phyloP scores from a whole-genome alignment of 805 yeast genomes.

The Kodamaea leandrae region DNA sequence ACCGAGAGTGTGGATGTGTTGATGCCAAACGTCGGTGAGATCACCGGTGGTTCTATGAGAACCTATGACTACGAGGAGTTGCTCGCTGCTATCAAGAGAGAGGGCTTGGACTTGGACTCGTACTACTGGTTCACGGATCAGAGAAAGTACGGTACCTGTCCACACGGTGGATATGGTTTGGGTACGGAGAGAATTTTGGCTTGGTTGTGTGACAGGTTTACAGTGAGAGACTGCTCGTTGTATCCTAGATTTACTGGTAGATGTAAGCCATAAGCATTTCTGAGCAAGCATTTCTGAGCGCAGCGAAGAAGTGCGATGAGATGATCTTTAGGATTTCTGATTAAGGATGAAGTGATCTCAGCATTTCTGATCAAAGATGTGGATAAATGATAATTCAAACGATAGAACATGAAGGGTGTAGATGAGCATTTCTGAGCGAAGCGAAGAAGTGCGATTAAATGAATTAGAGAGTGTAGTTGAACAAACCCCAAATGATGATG shows the following conservation, averaged over 20 bases:
- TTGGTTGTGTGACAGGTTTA: constrained; percentile 96
- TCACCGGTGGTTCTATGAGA: constrained; percentile 99
- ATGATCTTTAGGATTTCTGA: no score
- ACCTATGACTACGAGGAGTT: constrained; percentile 78
- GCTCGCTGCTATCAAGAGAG: constrained; percentile 88
- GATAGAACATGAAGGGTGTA: no score
- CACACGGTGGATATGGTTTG: constrained; percentile 98
- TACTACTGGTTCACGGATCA: constrained; percentile 97
- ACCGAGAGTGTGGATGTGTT: constrained; percentile 97
- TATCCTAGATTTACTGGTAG: constrained; percentile 98
- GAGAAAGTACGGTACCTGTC: constrained; percentile 95
- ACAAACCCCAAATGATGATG: neutral
- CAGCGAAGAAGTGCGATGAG: no score
- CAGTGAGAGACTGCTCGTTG: constrained; percentile 96
- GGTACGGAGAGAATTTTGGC: constrained; percentile 98
- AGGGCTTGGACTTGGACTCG: constrained; percentile 73
- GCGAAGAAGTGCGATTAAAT: neutral
- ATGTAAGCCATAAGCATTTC: constrained; percentile 82
- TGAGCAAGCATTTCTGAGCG: no score
- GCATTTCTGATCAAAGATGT: no score
- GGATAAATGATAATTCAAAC: no score
- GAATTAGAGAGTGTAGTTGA: no score
- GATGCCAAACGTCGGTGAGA: constrained; percentile 99
- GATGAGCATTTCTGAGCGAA: neutral
- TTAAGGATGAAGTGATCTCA: no score